Evolutionary conservation across 371 early-diverging fungal species (phyloP).

Genomic region (Saksenaea vasiformis): DNA sequence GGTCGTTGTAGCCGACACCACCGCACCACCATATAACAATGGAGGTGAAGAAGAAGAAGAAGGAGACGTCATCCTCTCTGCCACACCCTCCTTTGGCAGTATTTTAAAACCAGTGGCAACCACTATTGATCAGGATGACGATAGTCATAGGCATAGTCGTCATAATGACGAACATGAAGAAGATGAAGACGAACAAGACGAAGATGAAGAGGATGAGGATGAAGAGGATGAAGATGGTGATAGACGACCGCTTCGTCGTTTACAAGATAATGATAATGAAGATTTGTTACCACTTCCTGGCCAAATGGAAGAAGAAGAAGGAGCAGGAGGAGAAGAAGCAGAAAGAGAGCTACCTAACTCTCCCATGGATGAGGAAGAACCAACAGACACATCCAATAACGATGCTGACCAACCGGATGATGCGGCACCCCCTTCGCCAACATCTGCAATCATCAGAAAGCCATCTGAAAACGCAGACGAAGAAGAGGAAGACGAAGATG

Average conservation of each 20-base stretch:
- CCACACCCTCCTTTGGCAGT: no score
- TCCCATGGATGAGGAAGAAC: neutral
- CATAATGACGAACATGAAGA: slow-evolving; percentile 7
- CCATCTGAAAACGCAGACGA: neutral
- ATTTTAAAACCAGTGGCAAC: neutral
- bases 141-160: neutral
- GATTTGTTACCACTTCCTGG: neutral
- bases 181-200: slow-evolving; percentile 19
- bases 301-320: neutral
- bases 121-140: neutral
- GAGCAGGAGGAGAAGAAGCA: no score
- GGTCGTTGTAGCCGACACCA: neutral
- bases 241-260: neutral
- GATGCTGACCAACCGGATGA: neutral
- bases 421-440: neutral
- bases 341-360: neutral
- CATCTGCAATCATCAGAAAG: neutral
- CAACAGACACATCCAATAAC: neutral
- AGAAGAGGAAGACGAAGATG: neutral
- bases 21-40: neutral
- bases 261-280: neutral
- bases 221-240: slow-evolving; percentile 3
- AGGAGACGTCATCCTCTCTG: neutral
- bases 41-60: neutral
- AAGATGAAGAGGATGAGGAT: slow-evolving; percentile 14